Evolutionary conservation across 345 rosid species (phyloP).

Genomic region (rapeseed (Brassica napus)): Da-Ae NC_063451.1:28959001-28959500

Average conservation of each 20-base stretch:
- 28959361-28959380: slow-evolving; percentile 44
- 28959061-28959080: slow-evolving; percentile 49
- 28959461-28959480: slow-evolving; percentile 40
- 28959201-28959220: slow-evolving; percentile 25
- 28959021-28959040: neutral
- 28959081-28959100: slow-evolving; percentile 66
- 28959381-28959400: slow-evolving; percentile 49
- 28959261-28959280: slow-evolving; percentile 75
- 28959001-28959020: slow-evolving; percentile 11
- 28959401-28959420: slow-evolving; percentile 33
- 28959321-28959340: slow-evolving; percentile 24
- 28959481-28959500: slow-evolving; percentile 49
- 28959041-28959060: slow-evolving; percentile 62
- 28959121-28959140: slow-evolving; percentile 74
- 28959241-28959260: slow-evolving; percentile 65
- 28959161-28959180: too few relatives aligned
- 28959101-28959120: slow-evolving; percentile 47
- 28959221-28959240: slow-evolving; percentile 44
- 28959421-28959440: slow-evolving; percentile 35
- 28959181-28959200: neutral
- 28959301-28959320: slow-evolving; percentile 56
- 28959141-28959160: slow-evolving; percentile 74
- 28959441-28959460: slow-evolving; percentile 12
- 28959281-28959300: slow-evolving; percentile 59
- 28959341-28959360: slow-evolving; percentile 23